Evolutionary conservation across 345 rosid species (phyloP), one percentile per base, ranked within the genome.

Genomic region (Nephelium lappaceum): DNA sequence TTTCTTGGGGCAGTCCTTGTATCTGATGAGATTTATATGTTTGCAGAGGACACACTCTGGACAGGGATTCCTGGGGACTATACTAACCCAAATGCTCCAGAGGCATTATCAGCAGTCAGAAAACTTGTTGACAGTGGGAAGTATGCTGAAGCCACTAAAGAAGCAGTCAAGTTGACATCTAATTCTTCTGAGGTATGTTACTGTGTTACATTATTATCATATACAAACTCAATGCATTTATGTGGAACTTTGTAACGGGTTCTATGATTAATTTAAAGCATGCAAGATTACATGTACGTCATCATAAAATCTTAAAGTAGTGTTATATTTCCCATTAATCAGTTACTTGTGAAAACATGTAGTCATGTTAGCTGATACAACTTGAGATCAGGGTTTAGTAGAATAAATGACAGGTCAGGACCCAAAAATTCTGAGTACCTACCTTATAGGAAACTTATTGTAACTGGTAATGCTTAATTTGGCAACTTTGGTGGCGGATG

Each of bases 31-130:
- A 67, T 45, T 45, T 45, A 63, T 74, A 64, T 21, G 71, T 53
- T 70, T 87, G 78, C 74, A 95, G 97, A 94, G 86, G 98, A 94
- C 72, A 92, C 98, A 0, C 87, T 93, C n/a, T 94, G 98, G 98
- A 94, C 98, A 4, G 98, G 99, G 51, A 84, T 60, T 38, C 97
- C 98, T 1, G 90, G 90, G 27, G 80, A 89, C 75, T 94, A 92
- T 68, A 87, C 94, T 7, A 79, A 96, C 75, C 93, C 91, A 0
- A 81, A 85, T 67, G 97, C 89, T 1, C 93, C 90, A 1, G 89
- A 80, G 80, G 97, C 92, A 43, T 83, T 91, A 47, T 71, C 86
- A 15, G 80, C 75, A 81, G 97, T 96, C 70, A 89, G 98, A 83
- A 89, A 81, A 72, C 95, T 96, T 47, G 94, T 96, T 62, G 92